A percentile compares a stretch with the other conserved stretches of the same genome.
Conservation (phyloP, 1,284 basidiomycete species). For the Peniophora sp. region DNA sequence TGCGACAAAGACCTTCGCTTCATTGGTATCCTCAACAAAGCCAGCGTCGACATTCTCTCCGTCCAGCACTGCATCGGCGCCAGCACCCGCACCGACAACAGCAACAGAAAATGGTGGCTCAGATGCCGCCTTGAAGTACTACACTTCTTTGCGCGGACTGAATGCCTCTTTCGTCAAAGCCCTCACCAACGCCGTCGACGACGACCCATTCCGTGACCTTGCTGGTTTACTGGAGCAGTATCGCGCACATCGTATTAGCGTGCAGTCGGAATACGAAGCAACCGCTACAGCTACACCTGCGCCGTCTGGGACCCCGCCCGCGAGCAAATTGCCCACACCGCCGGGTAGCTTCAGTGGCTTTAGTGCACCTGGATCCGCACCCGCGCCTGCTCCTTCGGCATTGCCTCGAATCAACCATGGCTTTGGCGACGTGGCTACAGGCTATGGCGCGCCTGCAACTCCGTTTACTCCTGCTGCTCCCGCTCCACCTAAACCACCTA, state of each 20-base stretch:
- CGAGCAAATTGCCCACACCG: slow-evolving; percentile 34
- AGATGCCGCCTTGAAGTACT: slow-evolving; percentile 46
- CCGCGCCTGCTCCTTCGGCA: slow-evolving; percentile 1
- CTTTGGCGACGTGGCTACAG: background rate
- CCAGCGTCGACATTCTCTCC: slow-evolving; percentile 11
- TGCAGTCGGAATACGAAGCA: slow-evolving; percentile 49
- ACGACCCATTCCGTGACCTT: slow-evolving; percentile 75
- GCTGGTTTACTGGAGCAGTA: slow-evolving; percentile 58
- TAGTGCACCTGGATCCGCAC: background rate
- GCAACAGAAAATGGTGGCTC: slow-evolving; percentile 17
- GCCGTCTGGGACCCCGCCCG: slow-evolving; percentile 10
- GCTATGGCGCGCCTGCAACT: background rate
- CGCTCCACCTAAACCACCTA: background rate
- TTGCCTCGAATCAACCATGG: slow-evolving; percentile 8
- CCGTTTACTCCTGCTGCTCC: background rate
- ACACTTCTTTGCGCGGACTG: slow-evolving; percentile 70
- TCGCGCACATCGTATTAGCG: slow-evolving; percentile 45
- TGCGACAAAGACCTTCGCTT: slow-evolving; percentile 27
- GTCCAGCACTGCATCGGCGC: slow-evolving; percentile 10
- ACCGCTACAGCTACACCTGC: slow-evolving; percentile 14
- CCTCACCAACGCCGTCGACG: slow-evolving; percentile 54
- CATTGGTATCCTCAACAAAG: slow-evolving; percentile 15
- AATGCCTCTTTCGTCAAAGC: slow-evolving; percentile 67
- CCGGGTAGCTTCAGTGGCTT: slow-evolving; percentile 22
- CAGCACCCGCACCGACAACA: slow-evolving; percentile 7